Base-by-base conservation (phyloP, 371 early-diverging fungal species). In the Umbelopsis sp. region DNA sequence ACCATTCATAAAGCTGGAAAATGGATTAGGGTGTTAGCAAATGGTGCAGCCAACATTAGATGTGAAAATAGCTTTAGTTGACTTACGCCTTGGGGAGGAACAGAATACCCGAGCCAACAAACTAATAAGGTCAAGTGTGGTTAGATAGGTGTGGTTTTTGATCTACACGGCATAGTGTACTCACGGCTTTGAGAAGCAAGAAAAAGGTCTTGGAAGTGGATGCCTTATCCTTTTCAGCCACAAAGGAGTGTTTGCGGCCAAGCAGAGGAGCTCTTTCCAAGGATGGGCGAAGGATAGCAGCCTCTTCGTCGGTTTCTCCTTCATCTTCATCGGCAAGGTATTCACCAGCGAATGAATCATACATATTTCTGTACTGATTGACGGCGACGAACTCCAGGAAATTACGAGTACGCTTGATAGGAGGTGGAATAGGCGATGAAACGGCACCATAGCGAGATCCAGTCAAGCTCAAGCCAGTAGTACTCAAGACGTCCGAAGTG, bases 91-190 rank as follows among this genome's bases (percentile, higher is more conserved):
- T 89, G n/a, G 94, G 94, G 46, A 93, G 75, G 69, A 94, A 93
- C 32, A 94, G 76, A 48, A 94, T 91, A 41, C 94, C 94, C 37
- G 91, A 91, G 20, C 92, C 93, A 63, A 94, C 87, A 73, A 94
- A 94, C 7, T 57, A 29, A 10, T 20, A 25, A 7, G 18, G 2
- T 14, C 45, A 45, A 45, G 7, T 14, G 6, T 2, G 18, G 53
- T 53, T 53, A 29, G 32, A 14, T 14, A 20, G 14, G 4, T 3
- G 8, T 10, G 29, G 22, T 22, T 25, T 53, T 10, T 9, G 3
- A 24, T 29, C 7, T 53, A 29, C 48, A 48, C 35, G 29, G 35
- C 53, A 57, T 35, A 7, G n/a, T 16, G 18, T 35, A 57, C 57
- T 57, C 18, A 57, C 57, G 12, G 90, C 88, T 67, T 91, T 91